Evolutionary conservation across 2,329 filamentous ascomycete genomes (phyloP), one percentile per base, ranked within the genome.

Genomic region (Aspergillus sp.): DNA sequence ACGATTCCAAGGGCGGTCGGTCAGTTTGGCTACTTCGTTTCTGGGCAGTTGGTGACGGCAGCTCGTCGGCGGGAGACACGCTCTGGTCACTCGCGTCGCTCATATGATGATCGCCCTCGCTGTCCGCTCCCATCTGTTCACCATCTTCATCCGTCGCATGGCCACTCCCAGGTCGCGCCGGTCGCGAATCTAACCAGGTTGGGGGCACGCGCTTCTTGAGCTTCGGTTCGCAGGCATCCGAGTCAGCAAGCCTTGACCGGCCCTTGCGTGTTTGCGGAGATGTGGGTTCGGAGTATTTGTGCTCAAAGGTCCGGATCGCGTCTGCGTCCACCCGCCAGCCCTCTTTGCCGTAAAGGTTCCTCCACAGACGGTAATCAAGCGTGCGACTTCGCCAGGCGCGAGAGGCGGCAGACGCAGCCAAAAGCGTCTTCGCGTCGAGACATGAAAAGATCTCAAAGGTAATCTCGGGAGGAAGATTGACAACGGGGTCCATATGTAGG

Each of bases 401-500:
- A 22, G 86, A 95, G 11, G 86, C 78, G 27, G 76, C 73, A 1
- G 86, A 85, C 2, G 88, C 83, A 30, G 75, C 77, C 35, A 96
- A 70, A 24, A 98, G 69, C 1, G 86, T 91, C 16, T 77, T 58
- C 1, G 86, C 82, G 34, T 88, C 82, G 30, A 98, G 78, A 52
- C 86, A 91, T 11, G 82, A 80, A 26, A 98, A 79, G 27, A 96
- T 81, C 51, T 93, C 82, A 27, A 91, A 78, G 39, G 86, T 93
- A 48, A 98, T 82, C 57, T 98, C 91, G 15, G 84, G 78, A 0
- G 91, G 91, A 1, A 98, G 74, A 49, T 85, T 78, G 42, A 76
- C 68, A 26, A 94, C 78, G 34, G 94, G 94, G 61, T 98, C 85
- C 62, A 95, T 89, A 59, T 95, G 88, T 2, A 96, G 78, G 32